Percentiles rank a stretch among this genome's conserved stretches.
phyloP scores from a whole-genome alignment of 257 asterid species.

The Leonotis leonurus region DNA sequence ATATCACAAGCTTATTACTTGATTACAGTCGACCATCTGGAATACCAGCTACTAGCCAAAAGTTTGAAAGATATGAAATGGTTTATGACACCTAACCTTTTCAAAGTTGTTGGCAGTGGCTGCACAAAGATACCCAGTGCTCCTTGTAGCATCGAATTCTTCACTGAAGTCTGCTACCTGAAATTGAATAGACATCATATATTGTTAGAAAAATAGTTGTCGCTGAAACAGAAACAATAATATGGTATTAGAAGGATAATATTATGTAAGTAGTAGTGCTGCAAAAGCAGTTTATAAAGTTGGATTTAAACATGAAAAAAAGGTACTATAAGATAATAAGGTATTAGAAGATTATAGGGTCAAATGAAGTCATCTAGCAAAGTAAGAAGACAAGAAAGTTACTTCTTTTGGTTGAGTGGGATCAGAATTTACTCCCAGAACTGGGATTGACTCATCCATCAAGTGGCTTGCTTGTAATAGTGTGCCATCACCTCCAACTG shows the following conservation, averaged over 20 bases:
- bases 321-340: too few species aligned
- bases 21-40: constrained; percentile 6
- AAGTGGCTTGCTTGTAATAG: constrained; percentile 82
- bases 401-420: constrained; percentile 85
- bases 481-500: constrained; percentile 95
- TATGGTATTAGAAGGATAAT: neutral
- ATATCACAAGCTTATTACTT: neutral
- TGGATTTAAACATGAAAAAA: too few species aligned
- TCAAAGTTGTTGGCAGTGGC: constrained; percentile 72
- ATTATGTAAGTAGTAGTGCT: neutral
- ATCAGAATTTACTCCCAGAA: constrained; percentile 89
- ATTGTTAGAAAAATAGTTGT: neutral
- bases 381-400: constrained; percentile 12
- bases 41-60: constrained; percentile 5
- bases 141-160: constrained; percentile 89
- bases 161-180: constrained; percentile 65
- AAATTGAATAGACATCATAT: constrained; percentile 1
- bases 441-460: constrained; percentile 66
- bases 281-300: neutral
- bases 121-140: constrained; percentile 94
- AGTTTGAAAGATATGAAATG: constrained; percentile 5
- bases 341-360: neutral
- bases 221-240: neutral
- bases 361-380: neutral
- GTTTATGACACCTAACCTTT: constrained; percentile 35